These are phyloP conservation scores for Fusarium brevicatenulatum DNA, from an alignment of 2,329 filamentous ascomycete genomes.

Conservation along the genomic window DNA sequence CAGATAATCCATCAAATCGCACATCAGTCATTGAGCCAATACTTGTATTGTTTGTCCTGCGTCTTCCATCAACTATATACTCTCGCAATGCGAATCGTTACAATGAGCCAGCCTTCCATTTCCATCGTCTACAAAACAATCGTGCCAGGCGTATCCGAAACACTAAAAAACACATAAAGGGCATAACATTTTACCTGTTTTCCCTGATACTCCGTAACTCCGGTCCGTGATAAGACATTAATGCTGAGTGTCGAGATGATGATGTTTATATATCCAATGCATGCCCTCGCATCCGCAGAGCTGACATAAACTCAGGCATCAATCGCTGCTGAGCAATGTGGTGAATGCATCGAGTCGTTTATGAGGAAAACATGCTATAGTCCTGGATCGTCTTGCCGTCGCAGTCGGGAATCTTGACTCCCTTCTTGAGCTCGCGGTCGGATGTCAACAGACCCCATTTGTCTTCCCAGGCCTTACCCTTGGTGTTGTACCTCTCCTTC, in stretches of 20 bases:
- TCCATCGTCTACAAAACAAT: conserved; percentile 12
- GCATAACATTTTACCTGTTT: conserved; percentile 31
- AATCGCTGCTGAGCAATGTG: conserved; percentile 2
- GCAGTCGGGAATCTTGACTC: conserved; percentile 88
- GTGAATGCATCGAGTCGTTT: conserved; percentile 2
- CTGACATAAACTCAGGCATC: conserved; percentile 7
- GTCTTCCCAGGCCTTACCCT: conserved; percentile 85
- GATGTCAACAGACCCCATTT: conserved; percentile 94
- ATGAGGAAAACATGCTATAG: conserved; percentile 22
- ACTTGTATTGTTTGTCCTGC: conserved; percentile 12
- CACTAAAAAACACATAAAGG: conserved; percentile 5
- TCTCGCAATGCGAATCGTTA: conserved; percentile 12
- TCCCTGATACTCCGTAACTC: conserved; percentile 25
- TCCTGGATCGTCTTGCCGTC: conserved; percentile 72
- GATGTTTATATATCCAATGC: conserved; percentile 32
- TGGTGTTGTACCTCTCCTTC: conserved; percentile 80
- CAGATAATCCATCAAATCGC: no score
- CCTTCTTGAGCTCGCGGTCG: conserved; percentile 82
- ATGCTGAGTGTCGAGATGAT: conserved; percentile 8
- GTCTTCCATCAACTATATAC: conserved; percentile 35
- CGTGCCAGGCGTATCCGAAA: conserved; percentile 15
- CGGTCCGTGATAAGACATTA: conserved; percentile 20
- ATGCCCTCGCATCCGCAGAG: neutral
- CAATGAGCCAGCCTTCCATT: neutral
- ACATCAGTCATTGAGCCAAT: neutral